A percentile compares a stretch with the other conserved stretches of the same genome.
These are phyloP conservation scores for Solanum habrochaites DNA, from an alignment of 257 asterid genomes.

Conservation along the genomic window DNA sequence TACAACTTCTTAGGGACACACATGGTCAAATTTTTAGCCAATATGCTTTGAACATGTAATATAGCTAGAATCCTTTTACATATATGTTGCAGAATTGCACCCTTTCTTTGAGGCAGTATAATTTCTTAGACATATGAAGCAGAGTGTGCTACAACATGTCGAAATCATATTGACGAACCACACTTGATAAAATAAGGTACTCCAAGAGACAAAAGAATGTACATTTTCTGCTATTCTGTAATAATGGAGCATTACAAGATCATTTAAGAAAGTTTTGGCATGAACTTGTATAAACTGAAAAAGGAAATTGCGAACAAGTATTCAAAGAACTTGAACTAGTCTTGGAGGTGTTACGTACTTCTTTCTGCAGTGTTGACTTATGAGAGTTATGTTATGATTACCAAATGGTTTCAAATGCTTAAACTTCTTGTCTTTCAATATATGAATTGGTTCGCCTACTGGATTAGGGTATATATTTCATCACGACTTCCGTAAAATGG, in stretches of 20 bases:
- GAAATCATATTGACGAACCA: background rate
- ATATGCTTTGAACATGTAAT: background rate
- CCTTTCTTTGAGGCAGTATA: background rate
- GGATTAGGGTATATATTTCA: background rate
- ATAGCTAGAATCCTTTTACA: background rate
- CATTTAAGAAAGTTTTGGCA: background rate
- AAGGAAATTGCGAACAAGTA: background rate
- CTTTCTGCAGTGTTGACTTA: background rate
- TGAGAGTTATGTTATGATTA: background rate
- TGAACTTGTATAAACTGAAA: background rate
- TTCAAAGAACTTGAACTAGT: too few relatives aligned
- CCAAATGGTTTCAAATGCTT: background rate
- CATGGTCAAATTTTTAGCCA: background rate
- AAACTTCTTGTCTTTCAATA: too few relatives aligned
- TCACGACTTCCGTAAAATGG: background rate
- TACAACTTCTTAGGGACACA: background rate
- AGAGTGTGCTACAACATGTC: background rate
- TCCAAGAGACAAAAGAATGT: background rate
- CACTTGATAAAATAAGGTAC: background rate
- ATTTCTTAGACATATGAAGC: background rate
- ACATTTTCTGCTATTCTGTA: background rate
- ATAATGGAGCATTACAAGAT: background rate
- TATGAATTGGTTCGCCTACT: background rate
- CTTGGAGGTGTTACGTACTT: background rate
- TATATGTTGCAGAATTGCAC: background rate